Conservation (phyloP, 306 rosid genomes). For the Cicer pinnatifidum region DNA sequence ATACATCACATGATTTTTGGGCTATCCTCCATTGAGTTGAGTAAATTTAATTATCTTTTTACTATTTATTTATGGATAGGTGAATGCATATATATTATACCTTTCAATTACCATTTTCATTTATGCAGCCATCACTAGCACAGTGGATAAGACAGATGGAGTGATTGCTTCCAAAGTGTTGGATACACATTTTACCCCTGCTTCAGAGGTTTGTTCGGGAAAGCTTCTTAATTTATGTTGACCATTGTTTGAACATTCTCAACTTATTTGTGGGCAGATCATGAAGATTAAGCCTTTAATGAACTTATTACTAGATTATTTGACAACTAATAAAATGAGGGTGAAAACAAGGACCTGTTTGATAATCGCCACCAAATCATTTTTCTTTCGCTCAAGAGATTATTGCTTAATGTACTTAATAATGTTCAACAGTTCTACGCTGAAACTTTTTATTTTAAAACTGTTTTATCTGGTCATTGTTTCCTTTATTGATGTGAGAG, state of each 20-base stretch:
- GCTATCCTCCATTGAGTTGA: conserved; percentile 25
- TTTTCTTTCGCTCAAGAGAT: too few species aligned
- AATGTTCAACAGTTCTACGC: too few species aligned
- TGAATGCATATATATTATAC: conserved; percentile 28
- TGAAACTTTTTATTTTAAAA: not conserved
- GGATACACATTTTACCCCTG: conserved; percentile 55
- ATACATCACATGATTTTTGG: conserved; percentile 18
- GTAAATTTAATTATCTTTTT: conserved; percentile 27
- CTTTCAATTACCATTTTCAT: conserved; percentile 31
- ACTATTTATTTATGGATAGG: conserved; percentile 28
- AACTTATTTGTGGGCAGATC: too few species aligned
- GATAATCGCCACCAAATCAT: too few species aligned
- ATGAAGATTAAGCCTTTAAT: too few species aligned
- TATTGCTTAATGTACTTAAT: too few species aligned
- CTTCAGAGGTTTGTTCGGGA: conserved; percentile 66
- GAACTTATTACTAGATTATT: too few species aligned
- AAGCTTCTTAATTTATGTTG: conserved; percentile 17
- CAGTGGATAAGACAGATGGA: conserved; percentile 56
- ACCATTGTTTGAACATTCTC: not conserved
- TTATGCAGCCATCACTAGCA: conserved; percentile 59
- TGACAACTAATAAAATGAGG: too few species aligned
- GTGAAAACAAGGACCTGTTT: too few species aligned
- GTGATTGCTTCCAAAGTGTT: conserved; percentile 54
- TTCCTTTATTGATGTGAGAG: conserved; percentile 7
- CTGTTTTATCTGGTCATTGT: not conserved